These are phyloP conservation scores for Tetracladium marchalianum DNA, from an alignment of 495 filamentous ascomycete genomes.

Conservation along the genomic window DNA sequence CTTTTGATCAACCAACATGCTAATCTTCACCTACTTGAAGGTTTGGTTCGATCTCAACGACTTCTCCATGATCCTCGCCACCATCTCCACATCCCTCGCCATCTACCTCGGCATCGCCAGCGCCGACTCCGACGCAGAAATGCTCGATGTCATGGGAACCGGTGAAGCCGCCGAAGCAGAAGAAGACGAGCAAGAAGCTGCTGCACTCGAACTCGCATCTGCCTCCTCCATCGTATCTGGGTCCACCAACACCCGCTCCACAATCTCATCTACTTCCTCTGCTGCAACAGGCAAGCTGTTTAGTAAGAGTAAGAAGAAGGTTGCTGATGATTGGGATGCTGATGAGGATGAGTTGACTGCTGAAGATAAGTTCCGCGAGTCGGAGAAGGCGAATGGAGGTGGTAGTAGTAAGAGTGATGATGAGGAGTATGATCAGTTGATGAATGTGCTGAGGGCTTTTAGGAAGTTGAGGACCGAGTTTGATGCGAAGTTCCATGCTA, in stretches of 20 bases:
- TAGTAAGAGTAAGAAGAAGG: constrained; percentile 24
- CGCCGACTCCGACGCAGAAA: constrained; percentile 29
- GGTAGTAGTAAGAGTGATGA: constrained; percentile 19
- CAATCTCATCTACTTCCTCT: too few species aligned
- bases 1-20: constrained; percentile 25
- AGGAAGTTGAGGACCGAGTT: constrained; percentile 46
- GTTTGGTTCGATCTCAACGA: constrained; percentile 33
- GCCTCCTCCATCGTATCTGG: not conserved
- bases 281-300: too few species aligned
- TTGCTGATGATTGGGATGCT: constrained; percentile 30
- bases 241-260: not conserved
- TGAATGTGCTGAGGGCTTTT: constrained; percentile 48
- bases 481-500: constrained; percentile 54
- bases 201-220: constrained; percentile 1
- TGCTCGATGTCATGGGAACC: constrained; percentile 28
- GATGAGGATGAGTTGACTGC: constrained; percentile 17
- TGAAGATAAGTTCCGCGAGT: constrained; percentile 19
- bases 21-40: constrained; percentile 43
- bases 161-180: constrained; percentile 24
- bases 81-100: constrained; percentile 48
- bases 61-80: constrained; percentile 60
- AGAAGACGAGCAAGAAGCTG: constrained; percentile 22
- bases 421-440: constrained; percentile 35
- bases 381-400: constrained; percentile 1
- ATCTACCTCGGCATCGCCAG: constrained; percentile 26